A percentile compares a stretch with the other conserved stretches of the same genome.
Conservation (phyloP, 2,329 filamentous ascomycete genomes). For the Diaporthe citrichinensis region DNA sequence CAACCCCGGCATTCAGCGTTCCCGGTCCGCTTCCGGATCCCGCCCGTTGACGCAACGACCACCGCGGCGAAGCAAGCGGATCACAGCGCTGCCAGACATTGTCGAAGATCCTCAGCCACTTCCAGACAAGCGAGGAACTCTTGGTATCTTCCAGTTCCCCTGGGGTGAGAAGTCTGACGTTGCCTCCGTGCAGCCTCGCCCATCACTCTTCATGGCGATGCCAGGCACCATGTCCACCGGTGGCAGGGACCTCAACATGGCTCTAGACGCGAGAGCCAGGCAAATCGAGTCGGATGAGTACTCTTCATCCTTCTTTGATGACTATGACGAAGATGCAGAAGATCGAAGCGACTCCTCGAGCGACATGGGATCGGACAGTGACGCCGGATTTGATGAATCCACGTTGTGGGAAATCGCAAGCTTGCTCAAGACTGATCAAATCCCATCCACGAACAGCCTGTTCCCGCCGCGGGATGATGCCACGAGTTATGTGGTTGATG, state of each 20-base stretch:
- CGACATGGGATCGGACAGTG: conserved; percentile 53
- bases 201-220: conserved; percentile 60
- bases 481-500: conserved; percentile 49
- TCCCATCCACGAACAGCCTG: conserved; percentile 67
- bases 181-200: conserved; percentile 59
- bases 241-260: conserved; percentile 49
- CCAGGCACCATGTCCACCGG: conserved; percentile 66
- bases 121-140: conserved; percentile 69
- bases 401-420: conserved; percentile 76
- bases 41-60: conserved; percentile 67
- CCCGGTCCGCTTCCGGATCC: conserved; percentile 45
- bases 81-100: conserved; percentile 75
- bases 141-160: conserved; percentile 76
- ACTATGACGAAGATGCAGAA: conserved; percentile 68
- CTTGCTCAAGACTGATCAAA: conserved; percentile 65
- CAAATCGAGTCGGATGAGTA: conserved; percentile 58
- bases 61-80: conserved; percentile 66
- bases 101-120: conserved; percentile 73
- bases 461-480: conserved; percentile 52
- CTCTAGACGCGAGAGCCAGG: conserved; percentile 51
- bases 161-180: conserved; percentile 75
- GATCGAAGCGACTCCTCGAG: conserved; percentile 54
- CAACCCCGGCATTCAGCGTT: conserved; percentile 42
- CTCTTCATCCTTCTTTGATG: conserved; percentile 71
- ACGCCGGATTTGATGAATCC: conserved; percentile 71